A percentile compares a stretch with the other conserved stretches of the same genome.
Evolutionary conservation across 2,329 filamentous ascomycete species (phyloP).

Genomic region (Juglanconis sp.): DNA sequence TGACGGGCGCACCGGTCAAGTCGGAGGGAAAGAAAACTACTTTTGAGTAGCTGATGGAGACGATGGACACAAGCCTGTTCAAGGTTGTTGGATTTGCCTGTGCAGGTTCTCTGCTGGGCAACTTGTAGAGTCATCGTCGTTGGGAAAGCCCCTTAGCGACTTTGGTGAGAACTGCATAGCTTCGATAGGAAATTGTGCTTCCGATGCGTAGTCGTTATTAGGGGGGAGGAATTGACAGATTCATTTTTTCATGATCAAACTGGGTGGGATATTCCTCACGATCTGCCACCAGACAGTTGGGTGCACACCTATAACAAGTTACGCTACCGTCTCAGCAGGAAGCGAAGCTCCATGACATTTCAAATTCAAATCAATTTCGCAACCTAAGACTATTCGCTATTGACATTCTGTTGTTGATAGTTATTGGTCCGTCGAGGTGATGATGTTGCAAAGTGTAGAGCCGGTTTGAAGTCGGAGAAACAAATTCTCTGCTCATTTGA

Average conservation of each 20-base stretch:
- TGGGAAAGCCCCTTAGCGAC: too few relatives aligned
- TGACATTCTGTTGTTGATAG: conserved; percentile 18
- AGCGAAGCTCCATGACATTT: background rate
- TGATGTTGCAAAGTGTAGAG: background rate
- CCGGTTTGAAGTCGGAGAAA: background rate
- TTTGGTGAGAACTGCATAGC: too few relatives aligned
- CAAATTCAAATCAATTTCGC: background rate
- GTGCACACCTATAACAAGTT: background rate
- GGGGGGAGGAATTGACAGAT: too few relatives aligned
- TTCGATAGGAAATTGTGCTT: too few relatives aligned
- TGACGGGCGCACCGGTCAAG: conserved; percentile 77
- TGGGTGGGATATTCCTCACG: too few relatives aligned
- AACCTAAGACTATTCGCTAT: background rate
- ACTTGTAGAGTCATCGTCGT: too few relatives aligned
- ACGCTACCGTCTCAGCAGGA: background rate
- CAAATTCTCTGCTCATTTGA: background rate
- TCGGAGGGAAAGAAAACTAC: conserved; percentile 76
- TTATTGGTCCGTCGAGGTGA: conserved; percentile 9
- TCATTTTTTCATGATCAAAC: too few relatives aligned
- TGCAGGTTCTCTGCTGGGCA: too few relatives aligned
- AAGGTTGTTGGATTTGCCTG: too few relatives aligned
- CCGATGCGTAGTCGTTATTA: too few relatives aligned
- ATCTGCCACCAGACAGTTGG: too few relatives aligned
- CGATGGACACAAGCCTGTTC: too few relatives aligned
- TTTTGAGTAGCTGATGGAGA: conserved; percentile 56